Evolutionary conservation across 805 yeast species (phyloP).

Genomic region (Kodamaea restingae): DNA sequence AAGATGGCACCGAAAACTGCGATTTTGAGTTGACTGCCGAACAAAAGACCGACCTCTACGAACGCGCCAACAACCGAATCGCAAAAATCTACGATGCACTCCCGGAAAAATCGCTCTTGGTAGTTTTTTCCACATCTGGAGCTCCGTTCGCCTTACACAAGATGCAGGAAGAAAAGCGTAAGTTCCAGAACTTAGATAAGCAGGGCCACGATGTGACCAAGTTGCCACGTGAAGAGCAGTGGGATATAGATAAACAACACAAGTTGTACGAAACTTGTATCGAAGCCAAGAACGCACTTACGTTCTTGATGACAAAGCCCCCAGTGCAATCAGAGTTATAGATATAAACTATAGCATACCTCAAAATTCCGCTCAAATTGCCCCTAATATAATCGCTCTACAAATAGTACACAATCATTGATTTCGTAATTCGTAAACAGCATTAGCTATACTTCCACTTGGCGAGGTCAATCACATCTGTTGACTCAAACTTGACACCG

Average conservation of each 20-base stretch:
- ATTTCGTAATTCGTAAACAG: background rate
- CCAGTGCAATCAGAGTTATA: background rate
- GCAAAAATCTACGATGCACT: slow-evolving; percentile 44
- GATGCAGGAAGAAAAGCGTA: slow-evolving; percentile 42
- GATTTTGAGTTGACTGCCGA: slow-evolving; percentile 3
- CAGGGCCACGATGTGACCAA: slow-evolving; percentile 39
- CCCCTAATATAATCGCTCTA: no score
- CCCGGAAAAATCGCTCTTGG: slow-evolving; percentile 57
- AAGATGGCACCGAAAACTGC: slow-evolving; percentile 6
- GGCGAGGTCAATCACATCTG: slow-evolving; percentile 45
- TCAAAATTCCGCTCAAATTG: no score
- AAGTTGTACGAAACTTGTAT: slow-evolving; percentile 45
- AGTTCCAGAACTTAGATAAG: slow-evolving; percentile 42
- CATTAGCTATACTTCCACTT: slow-evolving; percentile 23
- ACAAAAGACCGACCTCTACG: slow-evolving; percentile 16
- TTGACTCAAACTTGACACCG: slow-evolving; percentile 36
- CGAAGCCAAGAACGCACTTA: slow-evolving; percentile 57
- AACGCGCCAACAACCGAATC: slow-evolving; percentile 43
- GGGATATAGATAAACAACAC: slow-evolving; percentile 50
- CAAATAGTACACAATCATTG: background rate
- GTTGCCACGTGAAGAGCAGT: slow-evolving; percentile 34
- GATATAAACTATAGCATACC: background rate
- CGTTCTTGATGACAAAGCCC: slow-evolving; percentile 40
- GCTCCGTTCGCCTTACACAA: slow-evolving; percentile 48
- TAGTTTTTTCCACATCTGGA: slow-evolving; percentile 62